Evolutionary conservation across 163 green algal genomes (phyloP).

Genomic region (Volvox carteri): DNA sequence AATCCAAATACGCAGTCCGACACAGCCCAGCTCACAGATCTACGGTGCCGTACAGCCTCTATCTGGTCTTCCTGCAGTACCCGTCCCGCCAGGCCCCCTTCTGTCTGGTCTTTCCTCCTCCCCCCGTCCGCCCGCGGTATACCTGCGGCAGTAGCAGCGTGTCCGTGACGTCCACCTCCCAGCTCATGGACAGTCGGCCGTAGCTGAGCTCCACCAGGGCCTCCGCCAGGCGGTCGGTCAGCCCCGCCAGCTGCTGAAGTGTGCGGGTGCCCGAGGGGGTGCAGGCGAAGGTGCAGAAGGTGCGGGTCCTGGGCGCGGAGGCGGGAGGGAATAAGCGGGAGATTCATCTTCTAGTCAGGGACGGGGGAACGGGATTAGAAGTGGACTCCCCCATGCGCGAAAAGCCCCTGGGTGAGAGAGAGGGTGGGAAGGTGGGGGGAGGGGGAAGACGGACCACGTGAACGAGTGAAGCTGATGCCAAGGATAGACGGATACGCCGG

Average conservation of each 20-base stretch:
- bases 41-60: too few species aligned
- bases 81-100: too few species aligned
- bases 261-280: slow-evolving; percentile 49
- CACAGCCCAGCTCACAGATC: too few species aligned
- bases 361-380: background rate
- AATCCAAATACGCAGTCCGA: too few species aligned
- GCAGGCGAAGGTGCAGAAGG: slow-evolving; percentile 67
- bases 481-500: too few species aligned
- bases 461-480: too few species aligned
- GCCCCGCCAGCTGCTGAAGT: slow-evolving; percentile 49
- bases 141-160: slow-evolving; percentile 44
- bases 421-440: background rate
- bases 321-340: background rate
- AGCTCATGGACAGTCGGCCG: slow-evolving; percentile 55
- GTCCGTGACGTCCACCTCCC: slow-evolving; percentile 35
- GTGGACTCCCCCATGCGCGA: too few species aligned
- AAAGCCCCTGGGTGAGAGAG: too few species aligned
- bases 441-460: too few species aligned
- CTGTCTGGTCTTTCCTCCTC: background rate
- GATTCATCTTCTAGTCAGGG: too few species aligned
- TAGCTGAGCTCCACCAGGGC: slow-evolving; percentile 66
- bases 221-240: slow-evolving; percentile 61
- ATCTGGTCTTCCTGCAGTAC: too few species aligned
- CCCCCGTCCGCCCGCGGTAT: background rate
- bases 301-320: background rate